phyloP scores from a whole-genome alignment of 345 rosid species.

The Mallotus nudiflorus region DNA sequence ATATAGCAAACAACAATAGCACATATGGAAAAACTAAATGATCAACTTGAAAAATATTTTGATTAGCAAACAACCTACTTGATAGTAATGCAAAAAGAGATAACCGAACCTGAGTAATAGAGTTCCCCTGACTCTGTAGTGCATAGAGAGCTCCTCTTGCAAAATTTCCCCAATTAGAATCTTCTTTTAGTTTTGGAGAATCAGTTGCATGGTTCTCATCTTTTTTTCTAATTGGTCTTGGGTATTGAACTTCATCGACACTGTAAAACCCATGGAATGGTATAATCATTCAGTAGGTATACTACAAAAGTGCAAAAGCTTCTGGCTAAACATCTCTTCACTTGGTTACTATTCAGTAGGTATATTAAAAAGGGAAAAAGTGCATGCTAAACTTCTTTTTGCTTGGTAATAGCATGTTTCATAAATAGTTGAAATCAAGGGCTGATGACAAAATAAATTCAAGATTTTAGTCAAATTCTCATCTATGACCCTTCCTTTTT shows the following conservation, averaged over 20 bases:
- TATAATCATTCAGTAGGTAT: neutral
- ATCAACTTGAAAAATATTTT: neutral
- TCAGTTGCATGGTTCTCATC: conserved; percentile 30
- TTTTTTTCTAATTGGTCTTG: conserved; percentile 37
- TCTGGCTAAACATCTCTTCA: too few species aligned
- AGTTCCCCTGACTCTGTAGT: conserved; percentile 56
- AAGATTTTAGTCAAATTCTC: neutral
- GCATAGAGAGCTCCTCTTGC: conserved; percentile 91
- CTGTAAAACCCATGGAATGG: conserved; percentile 34
- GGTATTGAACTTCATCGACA: conserved; percentile 63
- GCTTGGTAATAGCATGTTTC: too few species aligned
- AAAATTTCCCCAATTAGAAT: conserved; percentile 76
- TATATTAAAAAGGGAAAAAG: too few species aligned
- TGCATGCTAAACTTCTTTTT: too few species aligned
- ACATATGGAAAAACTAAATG: neutral
- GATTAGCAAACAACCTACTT: neutral
- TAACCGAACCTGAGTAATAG: conserved; percentile 57
- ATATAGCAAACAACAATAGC: neutral
- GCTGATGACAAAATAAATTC: neutral
- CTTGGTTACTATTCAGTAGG: too few species aligned
- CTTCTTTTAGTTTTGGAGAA: conserved; percentile 38
- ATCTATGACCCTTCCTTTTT: neutral
- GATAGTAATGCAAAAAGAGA: neutral
- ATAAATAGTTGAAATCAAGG: neutral
- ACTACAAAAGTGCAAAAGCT: too few species aligned